A percentile compares a stretch with the other conserved stretches of the same genome.
These are phyloP conservation scores for Ceratobasidium papillatum DNA, from an alignment of 1,284 basidiomycete species.

Conservation along the genomic window DNA sequence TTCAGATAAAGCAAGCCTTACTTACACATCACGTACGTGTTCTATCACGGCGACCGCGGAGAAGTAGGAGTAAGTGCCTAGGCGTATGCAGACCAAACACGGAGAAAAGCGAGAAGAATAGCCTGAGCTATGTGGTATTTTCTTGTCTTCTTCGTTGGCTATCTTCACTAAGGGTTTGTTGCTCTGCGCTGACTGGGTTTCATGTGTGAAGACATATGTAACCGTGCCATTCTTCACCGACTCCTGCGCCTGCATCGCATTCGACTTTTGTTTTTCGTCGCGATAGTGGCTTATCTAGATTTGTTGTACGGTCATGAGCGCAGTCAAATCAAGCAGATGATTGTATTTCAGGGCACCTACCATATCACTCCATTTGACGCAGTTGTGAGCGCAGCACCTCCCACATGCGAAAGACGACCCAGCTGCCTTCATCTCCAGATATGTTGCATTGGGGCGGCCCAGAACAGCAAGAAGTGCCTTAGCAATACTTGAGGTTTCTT, in stretches of 20 bases:
- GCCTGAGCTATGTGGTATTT: too few relatives aligned
- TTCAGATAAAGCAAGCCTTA: background rate
- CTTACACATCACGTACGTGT: background rate
- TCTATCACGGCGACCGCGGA: background rate
- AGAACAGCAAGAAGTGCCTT: background rate
- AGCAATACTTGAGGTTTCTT: background rate
- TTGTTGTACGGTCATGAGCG: background rate
- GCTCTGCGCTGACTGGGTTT: background rate
- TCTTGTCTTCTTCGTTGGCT: background rate
- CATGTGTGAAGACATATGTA: conserved; percentile 1
- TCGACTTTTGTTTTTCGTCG: background rate
- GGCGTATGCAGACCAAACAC: background rate
- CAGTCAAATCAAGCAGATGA: background rate
- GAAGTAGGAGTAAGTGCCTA: too few relatives aligned
- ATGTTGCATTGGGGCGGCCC: conserved; percentile 6
- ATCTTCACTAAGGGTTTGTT: background rate
- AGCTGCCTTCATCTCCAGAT: conserved; percentile 12
- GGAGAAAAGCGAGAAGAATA: too few relatives aligned
- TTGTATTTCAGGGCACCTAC: background rate
- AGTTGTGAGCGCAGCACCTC: background rate
- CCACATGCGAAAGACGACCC: conserved; percentile 19
- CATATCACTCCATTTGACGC: background rate
- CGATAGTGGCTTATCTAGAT: conserved; percentile 9
- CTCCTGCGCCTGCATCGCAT: background rate
- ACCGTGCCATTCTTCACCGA: background rate